These are phyloP conservation scores for Fusarium drepaniforme DNA, from an alignment of 2,329 filamentous ascomycete species.

Conservation along the genomic window DNA sequence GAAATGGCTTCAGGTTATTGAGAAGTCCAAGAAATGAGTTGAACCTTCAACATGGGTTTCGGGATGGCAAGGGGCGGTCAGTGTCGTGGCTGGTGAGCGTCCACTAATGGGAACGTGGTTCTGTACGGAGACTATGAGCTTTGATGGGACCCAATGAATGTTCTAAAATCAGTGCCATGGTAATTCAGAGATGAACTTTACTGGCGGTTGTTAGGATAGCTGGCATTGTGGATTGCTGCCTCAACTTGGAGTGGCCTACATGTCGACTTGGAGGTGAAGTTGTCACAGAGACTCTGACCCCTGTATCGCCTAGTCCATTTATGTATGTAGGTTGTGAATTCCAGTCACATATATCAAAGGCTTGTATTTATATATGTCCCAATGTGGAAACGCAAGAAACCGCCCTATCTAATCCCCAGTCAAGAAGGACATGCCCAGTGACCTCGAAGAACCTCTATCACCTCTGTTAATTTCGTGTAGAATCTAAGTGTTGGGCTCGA, in stretches of 20 bases:
- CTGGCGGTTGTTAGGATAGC: neutral
- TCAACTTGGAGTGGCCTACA: neutral
- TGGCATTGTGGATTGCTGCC: neutral
- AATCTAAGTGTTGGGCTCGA: neutral
- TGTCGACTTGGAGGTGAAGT: neutral
- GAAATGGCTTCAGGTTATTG: conserved; percentile 52
- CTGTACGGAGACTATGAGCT: neutral
- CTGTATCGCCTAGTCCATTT: neutral
- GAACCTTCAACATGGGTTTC: neutral
- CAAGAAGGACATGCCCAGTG: neutral
- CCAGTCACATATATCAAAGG: neutral
- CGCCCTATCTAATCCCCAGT: neutral
- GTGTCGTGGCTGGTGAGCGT: too few species aligned
- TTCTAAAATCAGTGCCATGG: neutral
- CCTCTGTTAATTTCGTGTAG: neutral
- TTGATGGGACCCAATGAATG: neutral
- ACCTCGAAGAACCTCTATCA: neutral
- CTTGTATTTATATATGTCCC: neutral
- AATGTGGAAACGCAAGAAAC: neutral
- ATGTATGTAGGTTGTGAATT: neutral
- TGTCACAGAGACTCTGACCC: neutral
- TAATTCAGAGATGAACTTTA: too few species aligned
- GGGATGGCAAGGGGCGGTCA: neutral
- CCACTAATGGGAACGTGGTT: neutral
- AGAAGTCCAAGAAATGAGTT: conserved; percentile 24